A percentile compares a stretch with the other conserved stretches of the same genome.
These are phyloP conservation scores for Chernovozyma sophiae-reginae DNA, from an alignment of 1,139 yeast species.

Conservation along the genomic window DNA sequence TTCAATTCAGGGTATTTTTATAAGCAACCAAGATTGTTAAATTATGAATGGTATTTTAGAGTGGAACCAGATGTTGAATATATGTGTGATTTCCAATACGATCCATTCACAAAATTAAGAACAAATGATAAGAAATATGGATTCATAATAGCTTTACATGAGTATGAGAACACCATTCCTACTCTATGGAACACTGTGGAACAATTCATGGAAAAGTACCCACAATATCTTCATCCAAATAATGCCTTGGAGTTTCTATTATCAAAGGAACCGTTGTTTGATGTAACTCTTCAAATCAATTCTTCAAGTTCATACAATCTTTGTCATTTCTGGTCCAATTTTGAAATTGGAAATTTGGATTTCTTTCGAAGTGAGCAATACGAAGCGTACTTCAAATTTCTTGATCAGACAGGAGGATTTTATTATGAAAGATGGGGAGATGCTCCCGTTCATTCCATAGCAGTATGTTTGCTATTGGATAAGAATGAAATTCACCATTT, in stretches of 20 bases:
- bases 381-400: conserved; percentile 59
- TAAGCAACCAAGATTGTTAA: conserved; percentile 32
- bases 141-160: conserved; percentile 41
- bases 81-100: conserved; percentile 47
- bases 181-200: conserved; percentile 77
- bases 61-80: conserved; percentile 47
- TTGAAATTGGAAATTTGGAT: conserved; percentile 79
- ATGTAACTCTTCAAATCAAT: conserved; percentile 14
- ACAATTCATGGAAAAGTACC: conserved; percentile 55
- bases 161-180: conserved; percentile 51
- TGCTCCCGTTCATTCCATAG: conserved; percentile 93
- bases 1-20: conserved; percentile 46
- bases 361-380: conserved; percentile 76
- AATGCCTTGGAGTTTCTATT: conserved; percentile 70
- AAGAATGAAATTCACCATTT: conserved; percentile 75
- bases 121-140: conserved; percentile 37
- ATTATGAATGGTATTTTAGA: conserved; percentile 44
- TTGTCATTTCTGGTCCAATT: conserved; percentile 96
- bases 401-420: conserved; percentile 78
- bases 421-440: conserved; percentile 97
- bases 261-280: conserved; percentile 43
- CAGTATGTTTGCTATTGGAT: conserved; percentile 62
- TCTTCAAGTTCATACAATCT: conserved; percentile 64
- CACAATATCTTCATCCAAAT: conserved; percentile 62
- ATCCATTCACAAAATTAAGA: conserved; percentile 38